phyloP scores from a whole-genome alignment of 495 filamentous ascomycete species.

The Aspergillus funiculosus region DNA sequence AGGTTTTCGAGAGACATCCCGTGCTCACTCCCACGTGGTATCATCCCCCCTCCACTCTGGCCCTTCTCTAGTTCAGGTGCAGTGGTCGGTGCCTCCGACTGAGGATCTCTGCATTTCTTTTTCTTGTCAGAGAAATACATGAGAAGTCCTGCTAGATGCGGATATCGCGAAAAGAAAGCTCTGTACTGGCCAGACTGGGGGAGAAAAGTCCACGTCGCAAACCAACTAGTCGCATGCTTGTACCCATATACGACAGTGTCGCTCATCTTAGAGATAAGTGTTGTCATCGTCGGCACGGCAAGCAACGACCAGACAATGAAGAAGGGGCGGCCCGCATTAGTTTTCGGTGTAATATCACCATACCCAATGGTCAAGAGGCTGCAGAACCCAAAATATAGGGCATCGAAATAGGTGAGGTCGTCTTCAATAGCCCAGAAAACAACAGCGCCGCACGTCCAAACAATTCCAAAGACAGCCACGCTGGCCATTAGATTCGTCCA shows the following conservation, averaged over 20 bases:
- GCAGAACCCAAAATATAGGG: constrained; percentile 78
- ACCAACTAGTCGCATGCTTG: constrained; percentile 45
- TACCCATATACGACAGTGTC: constrained; percentile 55
- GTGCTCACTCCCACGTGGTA: neutral
- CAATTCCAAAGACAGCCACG: constrained; percentile 51
- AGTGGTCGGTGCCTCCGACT: constrained; percentile 38
- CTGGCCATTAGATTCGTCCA: constrained; percentile 70
- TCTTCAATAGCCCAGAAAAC: constrained; percentile 62
- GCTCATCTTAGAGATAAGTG: constrained; percentile 58
- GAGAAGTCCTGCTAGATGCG: constrained; percentile 36
- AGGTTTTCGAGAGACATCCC: constrained; percentile 36
- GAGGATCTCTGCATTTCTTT: too few relatives aligned
- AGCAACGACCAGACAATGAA: constrained; percentile 81
- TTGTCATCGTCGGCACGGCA: constrained; percentile 63
- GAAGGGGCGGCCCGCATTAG: constrained; percentile 72
- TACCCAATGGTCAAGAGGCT: constrained; percentile 86
- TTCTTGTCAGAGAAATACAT: constrained; percentile 32
- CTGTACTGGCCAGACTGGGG: constrained; percentile 49
- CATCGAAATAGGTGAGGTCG: constrained; percentile 59
- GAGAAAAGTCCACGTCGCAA: constrained; percentile 56
- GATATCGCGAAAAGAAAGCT: constrained; percentile 36
- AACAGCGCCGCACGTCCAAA: constrained; percentile 79
- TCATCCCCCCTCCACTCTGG: constrained; percentile 10
- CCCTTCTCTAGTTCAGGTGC: constrained; percentile 30
- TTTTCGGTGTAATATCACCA: constrained; percentile 68